Percentiles rank a stretch among this genome's conserved stretches.
phyloP scores from a whole-genome alignment of 805 yeast genomes.

The Wickerhamomyces hampshirensis region DNA sequence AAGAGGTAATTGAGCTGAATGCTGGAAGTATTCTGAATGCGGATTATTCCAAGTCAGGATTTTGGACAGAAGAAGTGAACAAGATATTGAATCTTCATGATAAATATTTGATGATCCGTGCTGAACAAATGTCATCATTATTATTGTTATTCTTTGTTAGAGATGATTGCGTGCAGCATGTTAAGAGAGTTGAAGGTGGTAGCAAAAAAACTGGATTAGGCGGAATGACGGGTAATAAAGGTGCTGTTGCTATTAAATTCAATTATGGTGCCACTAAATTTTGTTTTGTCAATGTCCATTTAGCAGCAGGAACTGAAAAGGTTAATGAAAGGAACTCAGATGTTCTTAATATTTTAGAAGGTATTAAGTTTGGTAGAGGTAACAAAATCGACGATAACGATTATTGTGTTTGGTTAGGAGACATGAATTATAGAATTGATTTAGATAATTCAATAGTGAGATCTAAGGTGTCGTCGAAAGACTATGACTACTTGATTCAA shows the following conservation, averaged over 20 bases:
- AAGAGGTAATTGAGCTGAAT: slow-evolving; percentile 88
- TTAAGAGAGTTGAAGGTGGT: slow-evolving; percentile 90
- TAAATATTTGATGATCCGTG: slow-evolving; percentile 59
- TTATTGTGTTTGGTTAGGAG: slow-evolving; percentile 90
- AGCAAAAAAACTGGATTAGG: slow-evolving; percentile 93
- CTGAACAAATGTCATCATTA: slow-evolving; percentile 72
- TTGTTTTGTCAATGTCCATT: slow-evolving; percentile 83
- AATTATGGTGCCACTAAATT: slow-evolving; percentile 75
- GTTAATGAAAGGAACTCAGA: slow-evolving; percentile 83
- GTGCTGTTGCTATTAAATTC: slow-evolving; percentile 91
- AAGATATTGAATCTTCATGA: slow-evolving; percentile 55
- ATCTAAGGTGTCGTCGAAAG: slow-evolving; percentile 39
- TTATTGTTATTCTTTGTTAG: slow-evolving; percentile 60
- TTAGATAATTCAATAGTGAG: slow-evolving; percentile 74
- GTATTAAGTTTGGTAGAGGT: slow-evolving; percentile 76
- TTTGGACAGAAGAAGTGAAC: slow-evolving; percentile 72
- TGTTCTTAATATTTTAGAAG: slow-evolving; percentile 67
- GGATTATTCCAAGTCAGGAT: slow-evolving; percentile 68
- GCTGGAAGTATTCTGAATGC: slow-evolving; percentile 88
- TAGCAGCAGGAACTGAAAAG: slow-evolving; percentile 88
- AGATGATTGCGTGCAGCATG: slow-evolving; percentile 38
- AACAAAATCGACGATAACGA: slow-evolving; percentile 78
- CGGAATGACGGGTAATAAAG: slow-evolving; percentile 96
- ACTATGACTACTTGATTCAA: slow-evolving; percentile 48
- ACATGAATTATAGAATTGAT: slow-evolving; percentile 77